A percentile compares a stretch with the other conserved stretches of the same genome.
These are phyloP conservation scores for Aspergillus baeticus DNA, from an alignment of 495 filamentous ascomycete genomes.

Conservation along the genomic window DNA sequence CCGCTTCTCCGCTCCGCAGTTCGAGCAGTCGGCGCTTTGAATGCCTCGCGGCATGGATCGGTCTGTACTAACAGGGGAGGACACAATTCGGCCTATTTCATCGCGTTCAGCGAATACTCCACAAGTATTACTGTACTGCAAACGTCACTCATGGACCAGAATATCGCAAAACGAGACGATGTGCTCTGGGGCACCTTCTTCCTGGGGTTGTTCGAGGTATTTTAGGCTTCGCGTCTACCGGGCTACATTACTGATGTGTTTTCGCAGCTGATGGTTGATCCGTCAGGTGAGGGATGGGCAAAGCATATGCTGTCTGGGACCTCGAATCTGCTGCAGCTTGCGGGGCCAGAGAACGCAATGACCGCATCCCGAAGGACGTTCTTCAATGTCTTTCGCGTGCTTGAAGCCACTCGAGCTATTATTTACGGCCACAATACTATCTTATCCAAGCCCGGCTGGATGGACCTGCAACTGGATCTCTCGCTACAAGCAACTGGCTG, in stretches of 20 bases:
- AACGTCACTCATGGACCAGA: background rate
- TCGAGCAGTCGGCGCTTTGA: background rate
- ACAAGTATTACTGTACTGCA: no score
- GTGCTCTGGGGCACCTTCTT: slow-evolving; percentile 1
- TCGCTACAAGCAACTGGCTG: no score
- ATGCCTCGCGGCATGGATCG: background rate
- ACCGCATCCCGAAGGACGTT: background rate
- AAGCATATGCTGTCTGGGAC: slow-evolving; percentile 2
- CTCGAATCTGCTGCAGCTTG: background rate
- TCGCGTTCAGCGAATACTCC: no score
- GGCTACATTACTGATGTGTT: background rate
- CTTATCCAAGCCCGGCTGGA: background rate
- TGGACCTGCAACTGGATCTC: no score
- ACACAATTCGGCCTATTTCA: background rate
- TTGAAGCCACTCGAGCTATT: background rate
- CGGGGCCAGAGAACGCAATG: background rate
- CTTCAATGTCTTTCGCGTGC: background rate
- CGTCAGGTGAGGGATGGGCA: background rate
- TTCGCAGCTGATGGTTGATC: background rate
- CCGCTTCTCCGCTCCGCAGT: background rate
- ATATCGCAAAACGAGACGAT: background rate
- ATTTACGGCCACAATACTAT: background rate
- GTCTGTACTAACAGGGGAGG: background rate
- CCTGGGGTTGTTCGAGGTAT: slow-evolving; percentile 1
- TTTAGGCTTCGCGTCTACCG: background rate